Conservation (phyloP, 176 grass and related monocot genomes). For the Carex myosuroides region DNA sequence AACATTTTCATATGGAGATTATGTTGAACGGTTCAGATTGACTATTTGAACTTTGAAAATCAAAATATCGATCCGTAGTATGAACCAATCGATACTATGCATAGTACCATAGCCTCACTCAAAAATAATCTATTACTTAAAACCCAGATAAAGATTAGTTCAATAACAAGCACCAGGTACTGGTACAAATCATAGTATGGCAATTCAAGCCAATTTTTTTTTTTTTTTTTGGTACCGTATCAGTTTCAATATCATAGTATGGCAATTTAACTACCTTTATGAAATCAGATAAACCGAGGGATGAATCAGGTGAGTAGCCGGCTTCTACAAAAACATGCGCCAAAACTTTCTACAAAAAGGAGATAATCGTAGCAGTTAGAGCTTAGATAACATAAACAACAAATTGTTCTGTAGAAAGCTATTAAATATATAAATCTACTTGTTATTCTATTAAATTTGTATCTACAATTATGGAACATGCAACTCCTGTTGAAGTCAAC, state of each 20-base stretch:
- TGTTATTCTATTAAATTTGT: background rate
- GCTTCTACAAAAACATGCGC: constrained; percentile 71
- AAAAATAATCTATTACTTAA: background rate
- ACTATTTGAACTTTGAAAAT: too few species aligned
- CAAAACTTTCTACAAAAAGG: constrained; percentile 53
- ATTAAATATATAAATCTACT: background rate
- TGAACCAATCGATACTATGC: too few species aligned
- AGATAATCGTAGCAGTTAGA: background rate
- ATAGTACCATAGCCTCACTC: too few species aligned
- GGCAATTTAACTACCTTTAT: constrained; percentile 45
- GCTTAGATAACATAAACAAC: background rate
- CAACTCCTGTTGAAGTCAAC: background rate
- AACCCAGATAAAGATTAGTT: background rate
- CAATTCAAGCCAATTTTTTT: background rate
- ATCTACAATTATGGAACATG: background rate
- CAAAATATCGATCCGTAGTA: too few species aligned
- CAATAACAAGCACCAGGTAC: background rate
- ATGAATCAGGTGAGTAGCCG: constrained; percentile 53
- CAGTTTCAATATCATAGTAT: background rate
- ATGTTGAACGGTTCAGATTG: too few species aligned
- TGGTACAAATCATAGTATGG: background rate
- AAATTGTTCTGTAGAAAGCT: background rate
- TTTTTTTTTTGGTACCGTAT: background rate
- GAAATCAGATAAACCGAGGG: constrained; percentile 64
- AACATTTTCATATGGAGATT: too few species aligned